Conservation (phyloP, 2,329 filamentous ascomycete genomes). For the Pseudogymnoascus sp. region DNA sequence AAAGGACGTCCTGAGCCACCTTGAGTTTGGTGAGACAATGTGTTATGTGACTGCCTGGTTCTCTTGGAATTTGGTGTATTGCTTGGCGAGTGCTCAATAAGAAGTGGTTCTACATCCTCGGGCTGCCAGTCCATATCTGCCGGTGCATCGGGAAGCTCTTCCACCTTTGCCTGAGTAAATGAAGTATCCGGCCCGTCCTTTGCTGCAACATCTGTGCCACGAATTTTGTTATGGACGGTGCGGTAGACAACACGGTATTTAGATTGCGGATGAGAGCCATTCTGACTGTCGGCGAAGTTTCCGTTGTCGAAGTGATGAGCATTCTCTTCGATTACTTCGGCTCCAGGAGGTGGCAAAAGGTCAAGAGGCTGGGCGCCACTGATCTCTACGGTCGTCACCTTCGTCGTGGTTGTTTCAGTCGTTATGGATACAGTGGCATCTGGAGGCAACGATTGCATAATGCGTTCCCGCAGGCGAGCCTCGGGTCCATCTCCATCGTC, state of each 20-base stretch:
- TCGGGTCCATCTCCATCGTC: conserved; percentile 37
- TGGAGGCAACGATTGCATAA: conserved; percentile 44
- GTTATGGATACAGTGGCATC: conserved; percentile 52
- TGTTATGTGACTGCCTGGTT: conserved; percentile 16
- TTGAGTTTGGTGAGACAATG: not conserved
- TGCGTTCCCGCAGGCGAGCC: conserved; percentile 43
- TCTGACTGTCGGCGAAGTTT: conserved; percentile 17
- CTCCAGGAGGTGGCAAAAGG: conserved; percentile 47
- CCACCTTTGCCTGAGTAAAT: not conserved
- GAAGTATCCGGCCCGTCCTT: conserved; percentile 19
- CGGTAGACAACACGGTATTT: conserved; percentile 44
- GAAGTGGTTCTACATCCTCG: not conserved
- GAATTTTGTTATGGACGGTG: conserved; percentile 44
- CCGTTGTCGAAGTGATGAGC: conserved; percentile 16
- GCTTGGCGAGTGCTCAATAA: not conserved
- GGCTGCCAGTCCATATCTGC: not conserved
- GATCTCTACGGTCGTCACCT: conserved; percentile 57
- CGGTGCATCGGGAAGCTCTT: not conserved
- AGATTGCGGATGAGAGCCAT: conserved; percentile 14
- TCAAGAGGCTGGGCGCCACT: conserved; percentile 42
- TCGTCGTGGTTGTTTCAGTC: conserved; percentile 50
- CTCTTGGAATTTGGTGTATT: conserved; percentile 24
- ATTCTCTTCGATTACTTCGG: conserved; percentile 49
- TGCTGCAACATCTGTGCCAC: conserved; percentile 32
- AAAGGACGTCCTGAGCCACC: conserved; percentile 17